phyloP scores from a whole-genome alignment of 192 early-diverging fungal genomes.

The Rhizophagus sp. region DNA sequence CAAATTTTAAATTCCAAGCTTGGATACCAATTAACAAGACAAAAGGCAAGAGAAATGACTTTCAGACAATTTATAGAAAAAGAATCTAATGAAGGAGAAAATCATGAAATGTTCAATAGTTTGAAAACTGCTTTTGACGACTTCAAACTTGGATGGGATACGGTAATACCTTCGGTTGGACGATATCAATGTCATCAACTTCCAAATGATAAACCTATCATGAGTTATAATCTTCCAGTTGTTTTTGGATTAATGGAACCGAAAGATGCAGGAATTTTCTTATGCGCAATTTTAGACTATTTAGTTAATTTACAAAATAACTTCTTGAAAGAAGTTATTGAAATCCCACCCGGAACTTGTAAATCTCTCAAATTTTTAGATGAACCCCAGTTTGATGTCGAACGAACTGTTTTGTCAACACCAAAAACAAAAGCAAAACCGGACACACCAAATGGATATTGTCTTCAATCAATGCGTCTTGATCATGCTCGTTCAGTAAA shows the following conservation, averaged over 20 bases:
- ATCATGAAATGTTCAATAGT: not conserved
- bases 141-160: not conserved
- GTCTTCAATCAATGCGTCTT: conserved; percentile 14
- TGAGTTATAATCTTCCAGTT: not conserved
- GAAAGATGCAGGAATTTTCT: not conserved
- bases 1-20: not conserved
- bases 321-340: conserved; percentile 9
- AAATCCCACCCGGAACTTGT: conserved; percentile 7
- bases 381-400: not conserved
- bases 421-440: not conserved
- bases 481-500: not conserved
- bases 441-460: not conserved
- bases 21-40: not conserved
- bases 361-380: conserved; percentile 12
- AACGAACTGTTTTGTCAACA: not conserved
- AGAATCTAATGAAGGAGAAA: not conserved
- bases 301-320: conserved; percentile 8
- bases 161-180: not conserved
- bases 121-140: not conserved
- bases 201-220: not conserved
- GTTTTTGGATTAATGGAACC: not conserved
- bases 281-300: not conserved
- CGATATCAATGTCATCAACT: not conserved
- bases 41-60: not conserved
- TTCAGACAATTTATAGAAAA: not conserved